Base-by-base conservation (phyloP, 1,284 basidiomycete genomes). In the Fereydounia khargensis region DNA sequence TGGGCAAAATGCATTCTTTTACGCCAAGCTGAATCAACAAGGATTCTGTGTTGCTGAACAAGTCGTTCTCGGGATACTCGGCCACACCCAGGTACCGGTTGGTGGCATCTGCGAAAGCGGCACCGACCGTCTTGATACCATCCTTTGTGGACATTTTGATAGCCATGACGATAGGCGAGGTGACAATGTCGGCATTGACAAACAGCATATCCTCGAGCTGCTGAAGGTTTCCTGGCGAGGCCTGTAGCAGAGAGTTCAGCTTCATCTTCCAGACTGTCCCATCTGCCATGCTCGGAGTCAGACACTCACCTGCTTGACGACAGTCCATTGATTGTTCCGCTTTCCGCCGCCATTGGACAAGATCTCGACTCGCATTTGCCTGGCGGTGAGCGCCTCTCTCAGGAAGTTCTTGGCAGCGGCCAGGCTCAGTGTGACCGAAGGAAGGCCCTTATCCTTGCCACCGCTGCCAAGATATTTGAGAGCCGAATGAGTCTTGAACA, bases 31-130 rank as follows among this genome's bases (percentile, higher is more conserved):
- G 95, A 53, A 98, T 97, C 36, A 97, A 80, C 13, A 98, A 82
- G 3, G 90, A 92, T 89, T 98, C 94, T 3, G 87, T 87, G 72
- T 98, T 98, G 1, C 89, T 91, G 77, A 92, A 97, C 10, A 92
- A 80, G 56, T 98, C 95, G 67, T 94, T 95, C 72, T 99, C 95
- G 1, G 86, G 84, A 67, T 89, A 98, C 60, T 98, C 90, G 14
- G 89, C 82, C 79, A 96, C 58, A 77, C 82, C 78, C 21, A 83
- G 73, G 34, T 77, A 74, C 40, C 80, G 79, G 46, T 79, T 77
- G 37, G 79, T 79, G 16, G 81, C 80, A 67, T 83, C 82, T 13
- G 80, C 79, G 53, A 80, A 83, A 2, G 81, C 81, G 2, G 79
- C 78, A 1, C 82, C 82, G n/a, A 83, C 78, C 1, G 69, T 78